Evolutionary conservation across 2,329 filamentous ascomycete species (phyloP), one percentile per base, ranked within the genome.

Genomic region (Trichoderma sp.): DNA sequence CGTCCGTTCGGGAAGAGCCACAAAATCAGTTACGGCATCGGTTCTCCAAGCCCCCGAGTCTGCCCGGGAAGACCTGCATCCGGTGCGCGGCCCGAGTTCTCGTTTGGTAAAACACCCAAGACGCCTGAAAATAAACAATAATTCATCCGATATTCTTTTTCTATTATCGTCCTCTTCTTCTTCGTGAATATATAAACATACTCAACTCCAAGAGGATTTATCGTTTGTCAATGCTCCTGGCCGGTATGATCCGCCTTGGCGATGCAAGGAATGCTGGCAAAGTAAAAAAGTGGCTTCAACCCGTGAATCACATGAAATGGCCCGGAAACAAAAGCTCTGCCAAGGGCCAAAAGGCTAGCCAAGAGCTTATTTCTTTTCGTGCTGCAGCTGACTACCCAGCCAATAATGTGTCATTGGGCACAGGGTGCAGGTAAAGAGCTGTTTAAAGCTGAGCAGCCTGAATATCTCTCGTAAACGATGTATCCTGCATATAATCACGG

Each of bases 211-310:
- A 49, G 21, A 43, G 4, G n/a, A 43, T 8, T 35, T 27, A 19
- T 64, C 61, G 33, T 27, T 31, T 43, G 40, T 5, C 24, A 57
- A 58, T 31, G 55, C 13, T 33, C 53, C 62, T 35, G 62, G 49
- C 61, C 62, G 62, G 35, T 65, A 19, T 57, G 62, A 27, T 65
- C 62, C 62, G 62, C 35, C 27, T 65, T 53, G 62, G 62, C 37
- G 35, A 35, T 16, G 53, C 2, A 29, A 8, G 52, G 62, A 65
- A 57, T 29, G 62, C 35, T 65, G 40, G 37, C 52, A 47, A 33
- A 33, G 29, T 31, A 31, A 6, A 43, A 56, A 43, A 56, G 21
- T 55, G 55, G n/a, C 21, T 31, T n/a, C 29, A 16, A 29, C 53
- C 16, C 27, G 53, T 24, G 47, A 24, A 24, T 49, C 47, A 49